Conservation (phyloP, 129 eudicot genomes). For the Flaveria robusta region DNA sequence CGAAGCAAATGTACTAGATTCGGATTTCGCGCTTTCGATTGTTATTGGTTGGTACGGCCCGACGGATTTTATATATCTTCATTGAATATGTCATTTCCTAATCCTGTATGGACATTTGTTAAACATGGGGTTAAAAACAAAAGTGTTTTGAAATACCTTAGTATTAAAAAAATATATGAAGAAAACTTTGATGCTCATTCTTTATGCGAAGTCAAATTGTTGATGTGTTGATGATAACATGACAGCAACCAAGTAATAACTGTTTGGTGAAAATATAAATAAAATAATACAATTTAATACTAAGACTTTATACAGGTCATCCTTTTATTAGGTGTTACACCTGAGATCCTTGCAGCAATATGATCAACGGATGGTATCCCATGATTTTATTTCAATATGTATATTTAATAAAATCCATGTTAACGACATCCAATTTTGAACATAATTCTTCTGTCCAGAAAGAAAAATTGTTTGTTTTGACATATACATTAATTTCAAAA, state of each 20-base stretch:
- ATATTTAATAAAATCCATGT: background rate
- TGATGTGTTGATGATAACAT: background rate
- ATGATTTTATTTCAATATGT: no score
- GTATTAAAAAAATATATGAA: background rate
- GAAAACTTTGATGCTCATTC: background rate
- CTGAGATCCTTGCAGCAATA: no score
- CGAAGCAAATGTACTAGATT: constrained; percentile 20
- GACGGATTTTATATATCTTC: constrained; percentile 24
- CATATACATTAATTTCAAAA: no score
- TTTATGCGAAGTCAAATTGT: background rate
- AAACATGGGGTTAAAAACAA: constrained; percentile 14
- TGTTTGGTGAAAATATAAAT: no score
- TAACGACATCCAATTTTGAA: background rate
- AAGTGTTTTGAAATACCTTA: background rate
- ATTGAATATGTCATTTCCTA: constrained; percentile 13
- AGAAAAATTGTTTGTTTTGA: background rate
- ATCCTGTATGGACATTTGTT: constrained; percentile 24
- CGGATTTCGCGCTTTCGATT: constrained; percentile 1
- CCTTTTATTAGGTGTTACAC: no score
- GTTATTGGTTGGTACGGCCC: constrained; percentile 30
- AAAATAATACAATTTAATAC: no score
- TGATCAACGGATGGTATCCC: no score
- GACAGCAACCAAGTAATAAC: no score
- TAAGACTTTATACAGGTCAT: no score
- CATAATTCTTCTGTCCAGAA: background rate